Percentiles rank a stretch among this genome's conserved stretches.
Evolutionary conservation across 2,329 filamentous ascomycete species (phyloP).

Genomic region (Penicillium polonicum): DNA sequence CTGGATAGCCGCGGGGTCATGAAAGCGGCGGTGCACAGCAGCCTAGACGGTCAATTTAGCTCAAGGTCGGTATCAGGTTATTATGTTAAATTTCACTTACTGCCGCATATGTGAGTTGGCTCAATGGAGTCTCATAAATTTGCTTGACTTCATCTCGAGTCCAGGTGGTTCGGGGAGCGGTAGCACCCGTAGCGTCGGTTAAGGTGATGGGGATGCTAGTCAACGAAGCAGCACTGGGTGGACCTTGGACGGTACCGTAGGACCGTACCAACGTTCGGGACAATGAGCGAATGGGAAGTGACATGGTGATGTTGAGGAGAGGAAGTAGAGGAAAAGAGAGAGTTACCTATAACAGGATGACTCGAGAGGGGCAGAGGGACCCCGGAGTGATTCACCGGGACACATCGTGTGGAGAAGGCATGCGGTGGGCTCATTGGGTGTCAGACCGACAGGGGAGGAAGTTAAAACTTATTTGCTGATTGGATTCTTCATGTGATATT

Average conservation of each 20-base stretch:
- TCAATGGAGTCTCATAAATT: constrained; percentile 77
- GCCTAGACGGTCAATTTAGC: constrained; percentile 52
- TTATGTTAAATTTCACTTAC: constrained; percentile 50
- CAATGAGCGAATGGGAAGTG: constrained; percentile 31
- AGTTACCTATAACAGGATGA: background rate
- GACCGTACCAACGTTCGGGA: constrained; percentile 31
- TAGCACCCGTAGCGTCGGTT: constrained; percentile 38
- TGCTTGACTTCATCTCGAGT: constrained; percentile 76
- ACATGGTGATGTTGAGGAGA: constrained; percentile 23
- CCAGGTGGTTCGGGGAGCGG: constrained; percentile 68
- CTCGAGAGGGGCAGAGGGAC: background rate
- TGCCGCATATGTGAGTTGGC: constrained; percentile 73
- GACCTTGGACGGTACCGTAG: constrained; percentile 43
- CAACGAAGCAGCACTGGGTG: constrained; percentile 33
- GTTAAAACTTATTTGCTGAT: background rate
- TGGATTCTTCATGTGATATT: background rate
- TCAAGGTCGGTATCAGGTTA: background rate
- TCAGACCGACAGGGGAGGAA: background rate
- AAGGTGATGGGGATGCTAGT: constrained; percentile 34
- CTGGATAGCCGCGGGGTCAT: constrained; percentile 79
- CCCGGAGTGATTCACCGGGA: background rate
- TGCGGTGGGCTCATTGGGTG: background rate
- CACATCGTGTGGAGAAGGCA: constrained; percentile 1
- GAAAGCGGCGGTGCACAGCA: constrained; percentile 78
- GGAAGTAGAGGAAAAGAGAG: background rate